Evolutionary conservation across 192 early-diverging fungal species (phyloP).

Genomic region (Umbelopsis vinacea): DNA sequence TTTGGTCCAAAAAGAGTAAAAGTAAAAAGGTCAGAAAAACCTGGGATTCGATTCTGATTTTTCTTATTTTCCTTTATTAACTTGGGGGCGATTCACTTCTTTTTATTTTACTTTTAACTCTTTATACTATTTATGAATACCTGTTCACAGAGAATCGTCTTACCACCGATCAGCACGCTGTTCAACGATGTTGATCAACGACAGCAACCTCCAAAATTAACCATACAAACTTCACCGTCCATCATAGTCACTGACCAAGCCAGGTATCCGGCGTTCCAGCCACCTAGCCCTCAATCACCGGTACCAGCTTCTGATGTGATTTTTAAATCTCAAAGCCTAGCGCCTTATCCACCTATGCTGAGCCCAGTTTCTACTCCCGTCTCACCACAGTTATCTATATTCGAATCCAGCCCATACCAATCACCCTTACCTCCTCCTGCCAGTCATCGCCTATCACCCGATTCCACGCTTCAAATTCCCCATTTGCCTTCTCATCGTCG

Average conservation of each 20-base stretch:
- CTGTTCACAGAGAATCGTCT: not conserved
- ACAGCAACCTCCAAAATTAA: not conserved
- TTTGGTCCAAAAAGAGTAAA: slow-evolving; percentile 16
- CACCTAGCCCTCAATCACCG: slow-evolving; percentile 16
- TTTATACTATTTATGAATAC: too few species aligned
- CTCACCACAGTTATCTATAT: not conserved
- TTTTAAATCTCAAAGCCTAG: not conserved
- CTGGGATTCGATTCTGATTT: slow-evolving; percentile 18
- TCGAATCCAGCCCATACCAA: not conserved
- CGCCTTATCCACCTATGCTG: not conserved
- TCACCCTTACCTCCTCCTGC: slow-evolving; percentile 8
- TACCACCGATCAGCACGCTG: slow-evolving; percentile 4
- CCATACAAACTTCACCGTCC: slow-evolving; percentile 7
- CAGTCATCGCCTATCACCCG: not conserved
- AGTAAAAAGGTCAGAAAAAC: not conserved
- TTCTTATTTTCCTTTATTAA: slow-evolving; percentile 2
- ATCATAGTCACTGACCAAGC: slow-evolving; percentile 6
- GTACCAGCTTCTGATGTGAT: not conserved
- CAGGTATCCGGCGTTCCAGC: not conserved
- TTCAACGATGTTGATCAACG: slow-evolving; percentile 13
- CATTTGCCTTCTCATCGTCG: not conserved
- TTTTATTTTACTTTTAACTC: too few species aligned
- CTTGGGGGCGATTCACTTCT: too few species aligned
- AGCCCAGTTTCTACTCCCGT: slow-evolving; percentile 15
- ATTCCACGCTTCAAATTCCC: slow-evolving; percentile 4